Evolutionary conservation across 139 green algal genomes (phyloP), one percentile per base, ranked within the genome.

Genomic region (Coelastrella sp.): DNA sequence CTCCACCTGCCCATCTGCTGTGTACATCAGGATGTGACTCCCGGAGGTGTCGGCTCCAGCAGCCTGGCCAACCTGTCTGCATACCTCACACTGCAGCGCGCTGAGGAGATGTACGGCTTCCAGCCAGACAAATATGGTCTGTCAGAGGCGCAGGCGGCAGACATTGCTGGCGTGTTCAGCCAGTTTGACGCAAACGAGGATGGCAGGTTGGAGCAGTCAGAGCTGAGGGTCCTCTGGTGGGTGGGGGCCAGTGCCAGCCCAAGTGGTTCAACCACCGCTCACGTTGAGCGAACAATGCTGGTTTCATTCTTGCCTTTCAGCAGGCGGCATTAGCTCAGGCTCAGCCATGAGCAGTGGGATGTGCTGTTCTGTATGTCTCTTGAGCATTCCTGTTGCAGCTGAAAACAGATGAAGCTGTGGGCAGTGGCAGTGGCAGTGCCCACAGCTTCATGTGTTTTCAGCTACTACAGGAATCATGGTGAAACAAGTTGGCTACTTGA

Each of bases 91-190:
- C 93, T 98, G 22, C 81, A 79, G 70, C 87, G 86, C 19, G 96
- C 96, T 20, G 85, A 96, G 88, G 92, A 96, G 22, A 17, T 92
- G 15, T 95, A 94, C 68, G 95, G 94, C 74, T 98, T 97, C 70
- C 78, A 96, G 6, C 91, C 94, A 0, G 87, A 89, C 15, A 82
- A 90, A 61, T 96, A 94, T 60, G 93, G 93, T 14, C 91, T 98
- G 12, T 95, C 63, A 24, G 93, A 95, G 20, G 78, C 87, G 8
- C 91, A 98, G 87, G 96, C 96, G 3, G 93, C 83, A 0, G 84
- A 96, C 61, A 97, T 97, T 70, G 96, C 96, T 6, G 90, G 91
- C 22, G 88, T 95, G 12, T 98, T 98, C 95, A 96, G 87, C 61
- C 25, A 91, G 19, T 97, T 92, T 79, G 95, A 96, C 85, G 58